Percentiles rank a stretch among this genome's conserved stretches.
Evolutionary conservation across 2,329 filamentous ascomycete genomes (phyloP).

Genomic region (Metarhizium guizhouense): DNA sequence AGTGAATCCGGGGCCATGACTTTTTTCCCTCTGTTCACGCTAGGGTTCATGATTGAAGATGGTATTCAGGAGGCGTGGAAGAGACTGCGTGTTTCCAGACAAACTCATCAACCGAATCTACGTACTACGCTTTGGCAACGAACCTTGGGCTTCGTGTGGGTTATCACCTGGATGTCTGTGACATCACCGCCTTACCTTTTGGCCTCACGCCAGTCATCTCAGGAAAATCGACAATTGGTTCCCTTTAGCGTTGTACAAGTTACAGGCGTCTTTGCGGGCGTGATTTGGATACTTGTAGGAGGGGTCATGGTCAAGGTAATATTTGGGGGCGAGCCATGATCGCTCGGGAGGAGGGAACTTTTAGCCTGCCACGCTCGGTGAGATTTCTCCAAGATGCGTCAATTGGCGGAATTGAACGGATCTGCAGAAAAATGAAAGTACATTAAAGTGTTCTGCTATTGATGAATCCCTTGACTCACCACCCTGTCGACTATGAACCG

Average conservation of each 20-base stretch:
- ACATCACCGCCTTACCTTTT: neutral
- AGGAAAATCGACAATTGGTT: neutral
- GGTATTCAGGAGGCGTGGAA: neutral
- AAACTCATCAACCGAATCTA: too few relatives aligned
- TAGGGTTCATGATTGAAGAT: slow-evolving; percentile 1
- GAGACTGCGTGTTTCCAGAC: neutral
- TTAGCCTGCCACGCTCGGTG: too few relatives aligned
- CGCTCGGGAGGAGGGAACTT: neutral
- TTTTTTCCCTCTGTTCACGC: neutral
- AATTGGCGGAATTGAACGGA: too few relatives aligned
- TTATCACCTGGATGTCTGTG: neutral
- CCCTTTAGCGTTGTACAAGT: neutral
- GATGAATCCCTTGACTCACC: too few relatives aligned
- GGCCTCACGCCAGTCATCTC: neutral
- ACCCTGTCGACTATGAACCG: too few relatives aligned
- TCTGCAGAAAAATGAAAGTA: too few relatives aligned
- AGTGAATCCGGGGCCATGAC: neutral
- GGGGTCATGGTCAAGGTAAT: neutral
- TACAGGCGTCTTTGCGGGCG: neutral
- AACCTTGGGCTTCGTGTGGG: neutral
- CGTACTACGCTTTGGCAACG: neutral
- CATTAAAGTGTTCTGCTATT: too few relatives aligned
- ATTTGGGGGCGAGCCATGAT: neutral
- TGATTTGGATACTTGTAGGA: neutral
- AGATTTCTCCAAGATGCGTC: too few relatives aligned